Percentiles rank a stretch among this genome's conserved stretches.
Conservation (phyloP, 1,284 basidiomycete species). For the Peniophora sp. region DNA sequence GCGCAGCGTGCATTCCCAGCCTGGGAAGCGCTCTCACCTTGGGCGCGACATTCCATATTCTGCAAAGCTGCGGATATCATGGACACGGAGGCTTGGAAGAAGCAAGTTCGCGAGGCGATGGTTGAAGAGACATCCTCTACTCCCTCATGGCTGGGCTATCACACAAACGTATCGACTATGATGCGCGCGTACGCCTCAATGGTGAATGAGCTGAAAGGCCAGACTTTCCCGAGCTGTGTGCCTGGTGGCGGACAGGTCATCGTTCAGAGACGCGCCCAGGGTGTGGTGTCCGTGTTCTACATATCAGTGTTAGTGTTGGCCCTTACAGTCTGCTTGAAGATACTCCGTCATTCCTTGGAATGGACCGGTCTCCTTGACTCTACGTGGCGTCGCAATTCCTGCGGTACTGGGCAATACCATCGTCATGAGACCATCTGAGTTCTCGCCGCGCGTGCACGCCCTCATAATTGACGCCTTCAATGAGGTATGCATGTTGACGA, state of each 20-base stretch:
- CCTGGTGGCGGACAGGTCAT: constrained; percentile 23
- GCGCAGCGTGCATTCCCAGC: constrained; percentile 38
- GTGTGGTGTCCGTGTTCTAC: constrained; percentile 22
- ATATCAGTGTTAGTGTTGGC: constrained; percentile 2
- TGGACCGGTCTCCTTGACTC: constrained; percentile 34
- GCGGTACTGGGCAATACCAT: constrained; percentile 60
- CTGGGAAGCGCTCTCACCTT: constrained; percentile 36
- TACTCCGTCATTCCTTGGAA: constrained; percentile 29
- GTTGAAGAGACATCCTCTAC: constrained; percentile 33
- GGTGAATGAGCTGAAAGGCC: constrained; percentile 18
- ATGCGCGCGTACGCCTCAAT: constrained; percentile 13
- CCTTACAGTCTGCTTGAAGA: constrained; percentile 7
- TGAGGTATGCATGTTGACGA: constrained; percentile 20
- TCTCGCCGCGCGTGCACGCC: constrained; percentile 41
- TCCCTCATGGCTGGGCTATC: constrained; percentile 14
- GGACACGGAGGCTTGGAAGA: constrained; percentile 30
- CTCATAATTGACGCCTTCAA: constrained; percentile 42
- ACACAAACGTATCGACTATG: constrained; percentile 8
- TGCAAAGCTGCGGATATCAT: constrained; percentile 38
- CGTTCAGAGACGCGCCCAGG: constrained; percentile 21
- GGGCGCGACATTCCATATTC: constrained; percentile 35
- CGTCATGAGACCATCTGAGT: constrained; percentile 54
- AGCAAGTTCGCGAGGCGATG: constrained; percentile 23
- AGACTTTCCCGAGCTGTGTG: constrained; percentile 20
- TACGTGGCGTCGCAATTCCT: constrained; percentile 44